Conservation (phyloP, 257 asterid genomes). For the Coffea canephora region DNA sequence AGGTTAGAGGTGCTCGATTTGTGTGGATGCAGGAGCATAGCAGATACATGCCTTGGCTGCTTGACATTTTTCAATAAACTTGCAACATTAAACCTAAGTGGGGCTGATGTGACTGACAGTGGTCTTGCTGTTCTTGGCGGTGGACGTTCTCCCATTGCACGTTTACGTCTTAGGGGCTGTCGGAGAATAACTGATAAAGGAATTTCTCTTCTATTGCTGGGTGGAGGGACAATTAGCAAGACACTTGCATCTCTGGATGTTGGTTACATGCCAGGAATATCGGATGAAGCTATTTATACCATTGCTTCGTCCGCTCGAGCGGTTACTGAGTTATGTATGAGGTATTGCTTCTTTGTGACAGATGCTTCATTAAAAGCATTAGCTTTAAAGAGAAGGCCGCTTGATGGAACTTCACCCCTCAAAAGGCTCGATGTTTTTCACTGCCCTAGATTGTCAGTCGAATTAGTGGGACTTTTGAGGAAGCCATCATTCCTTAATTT, state of each 20-base stretch:
- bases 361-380: slow-evolving; percentile 39
- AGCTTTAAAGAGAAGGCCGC: slow-evolving; percentile 35
- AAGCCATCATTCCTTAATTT: slow-evolving; percentile 48
- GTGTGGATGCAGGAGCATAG: slow-evolving; percentile 67
- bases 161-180: slow-evolving; percentile 63
- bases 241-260: slow-evolving; percentile 55
- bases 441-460: slow-evolving; percentile 47
- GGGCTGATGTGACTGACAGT: slow-evolving; percentile 68
- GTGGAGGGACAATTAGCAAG: slow-evolving; percentile 42
- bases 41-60: slow-evolving; percentile 54
- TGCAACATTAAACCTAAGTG: slow-evolving; percentile 55
- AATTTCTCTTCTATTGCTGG: slow-evolving; percentile 35
- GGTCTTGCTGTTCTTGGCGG: slow-evolving; percentile 59
- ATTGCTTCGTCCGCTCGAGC: slow-evolving; percentile 43
- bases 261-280: slow-evolving; percentile 65
- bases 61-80: slow-evolving; percentile 47
- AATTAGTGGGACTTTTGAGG: slow-evolving; percentile 30
- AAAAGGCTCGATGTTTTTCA: slow-evolving; percentile 54
- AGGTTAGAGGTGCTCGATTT: slow-evolving; percentile 58
- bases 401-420: slow-evolving; percentile 29
- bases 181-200: slow-evolving; percentile 64
- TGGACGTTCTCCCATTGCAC: slow-evolving; percentile 46
- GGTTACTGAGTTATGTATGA: slow-evolving; percentile 63
- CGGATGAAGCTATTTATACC: slow-evolving; percentile 55
- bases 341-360: slow-evolving; percentile 64